A percentile compares a stretch with the other conserved stretches of the same genome.
Conservation (phyloP, 2,329 filamentous ascomycete species). For the Colletotrichum lupini region DNA sequence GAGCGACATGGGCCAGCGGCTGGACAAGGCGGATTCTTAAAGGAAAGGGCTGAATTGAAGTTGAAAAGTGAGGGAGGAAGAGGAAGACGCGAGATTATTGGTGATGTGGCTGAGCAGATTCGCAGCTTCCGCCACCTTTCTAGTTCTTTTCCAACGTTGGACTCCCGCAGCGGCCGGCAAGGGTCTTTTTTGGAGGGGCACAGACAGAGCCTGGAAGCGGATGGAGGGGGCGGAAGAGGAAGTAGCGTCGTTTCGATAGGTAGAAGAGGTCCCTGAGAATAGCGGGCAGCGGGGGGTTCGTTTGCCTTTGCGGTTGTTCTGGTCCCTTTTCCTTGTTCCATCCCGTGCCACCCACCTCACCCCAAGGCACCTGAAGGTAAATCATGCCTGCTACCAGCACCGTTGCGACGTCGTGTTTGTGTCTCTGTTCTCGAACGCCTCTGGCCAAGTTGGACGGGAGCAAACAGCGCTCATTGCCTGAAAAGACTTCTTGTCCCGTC, state of each 20-base stretch:
- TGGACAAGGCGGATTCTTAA: constrained; percentile 31
- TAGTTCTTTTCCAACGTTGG: not conserved
- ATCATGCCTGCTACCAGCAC: not conserved
- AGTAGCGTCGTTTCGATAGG: constrained; percentile 15
- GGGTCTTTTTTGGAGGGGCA: not conserved
- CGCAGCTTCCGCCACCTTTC: constrained; percentile 18
- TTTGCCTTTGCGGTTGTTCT: not conserved
- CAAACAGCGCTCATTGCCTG: not conserved
- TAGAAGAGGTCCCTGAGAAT: constrained; percentile 14
- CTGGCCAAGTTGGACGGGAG: not conserved
- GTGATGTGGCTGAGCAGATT: constrained; percentile 25
- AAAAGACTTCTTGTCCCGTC: not conserved
- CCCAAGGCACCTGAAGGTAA: not conserved
- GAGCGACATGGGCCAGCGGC: constrained; percentile 23
- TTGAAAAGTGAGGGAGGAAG: not conserved
- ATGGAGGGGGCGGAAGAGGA: not conserved
- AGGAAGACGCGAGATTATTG: not conserved
- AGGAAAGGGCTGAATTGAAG: constrained; percentile 4
- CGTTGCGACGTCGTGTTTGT: no score
- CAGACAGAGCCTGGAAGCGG: not conserved
- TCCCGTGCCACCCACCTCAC: not conserved
- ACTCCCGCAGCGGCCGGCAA: not conserved
- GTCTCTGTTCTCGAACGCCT: not conserved
- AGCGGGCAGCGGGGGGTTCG: not conserved
- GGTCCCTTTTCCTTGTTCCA: not conserved